Base-by-base conservation (phyloP, 345 rosid genomes). In the Passiflora organensis region DNA sequence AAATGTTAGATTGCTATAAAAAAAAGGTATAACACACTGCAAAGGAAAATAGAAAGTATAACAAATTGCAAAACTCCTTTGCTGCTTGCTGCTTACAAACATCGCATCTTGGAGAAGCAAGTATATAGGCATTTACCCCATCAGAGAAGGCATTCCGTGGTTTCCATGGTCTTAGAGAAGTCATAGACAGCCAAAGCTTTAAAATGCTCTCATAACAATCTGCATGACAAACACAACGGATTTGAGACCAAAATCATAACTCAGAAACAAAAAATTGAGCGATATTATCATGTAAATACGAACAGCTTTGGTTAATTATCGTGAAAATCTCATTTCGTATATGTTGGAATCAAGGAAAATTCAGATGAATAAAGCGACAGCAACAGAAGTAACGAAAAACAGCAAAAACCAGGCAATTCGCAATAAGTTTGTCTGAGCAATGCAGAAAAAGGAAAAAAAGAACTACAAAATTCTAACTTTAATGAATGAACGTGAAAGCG, bases 131-230 rank as follows among this genome's bases (percentile, higher is more conserved):
- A 8, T 2, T 28, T 81, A 88, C 99, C 85, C 81, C 81, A 22
- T 93, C 99, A 71, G 67, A 66, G 59, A 70, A 57, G 21, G 82
- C 62, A 64, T 68, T 84, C 69, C 76, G 58, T 21, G 80, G 75
- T 60, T 66, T 82, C 91, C 87, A 86, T 55, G 91, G 67, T 70
- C 78, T 84, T 67, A 89, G 53, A 46, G 81, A 53, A 73, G 72
- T 91, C 96, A 88, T 86, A 48, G 87, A 79, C 67, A 67, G 65
- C 49, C 63, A 59, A 66, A 39, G 46, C 71, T 68, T 74, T 70
- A 62, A 51, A 46, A 51, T 8, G 47, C 49, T 50, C 56, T 61
- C 82, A 82, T 78, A 64, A 72, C 73, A 66, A 73, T 53, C 78
- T 71, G 75, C 65, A 57, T 5, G 51, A 16, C 39, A 36, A 17